phyloP scores from a whole-genome alignment of 441 rosid species.

The Francoa sonchifolia region DNA sequence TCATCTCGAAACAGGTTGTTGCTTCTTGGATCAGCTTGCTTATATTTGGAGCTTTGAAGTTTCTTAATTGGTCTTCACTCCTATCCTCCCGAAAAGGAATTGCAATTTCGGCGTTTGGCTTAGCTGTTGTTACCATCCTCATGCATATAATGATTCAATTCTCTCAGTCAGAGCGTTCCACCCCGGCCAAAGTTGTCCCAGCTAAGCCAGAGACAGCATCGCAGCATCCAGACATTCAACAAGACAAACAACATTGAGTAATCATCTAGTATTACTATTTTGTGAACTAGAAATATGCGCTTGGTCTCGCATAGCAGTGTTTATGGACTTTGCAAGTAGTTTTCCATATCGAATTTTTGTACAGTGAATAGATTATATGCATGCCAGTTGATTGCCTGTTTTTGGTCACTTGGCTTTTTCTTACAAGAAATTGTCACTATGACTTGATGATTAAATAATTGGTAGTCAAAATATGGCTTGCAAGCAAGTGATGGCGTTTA shows the following conservation, averaged over 20 bases:
- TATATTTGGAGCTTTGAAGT: conserved; percentile 48
- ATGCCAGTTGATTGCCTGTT: no score
- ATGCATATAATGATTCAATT: conserved; percentile 80
- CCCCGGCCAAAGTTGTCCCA: conserved; percentile 70
- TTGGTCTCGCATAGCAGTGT: no score
- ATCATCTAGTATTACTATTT: no score
- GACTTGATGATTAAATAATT: no score
- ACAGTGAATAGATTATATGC: no score
- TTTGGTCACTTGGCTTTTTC: no score
- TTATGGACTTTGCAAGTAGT: no score
- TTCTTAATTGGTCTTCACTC: conserved; percentile 70
- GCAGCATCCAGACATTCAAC: conserved; percentile 19
- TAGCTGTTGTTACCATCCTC: conserved; percentile 54
- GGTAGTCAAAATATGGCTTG: no score
- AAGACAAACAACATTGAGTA: conserved; percentile 27
- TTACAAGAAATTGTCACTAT: no score
- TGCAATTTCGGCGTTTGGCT: conserved; percentile 31
- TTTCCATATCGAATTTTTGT: no score
- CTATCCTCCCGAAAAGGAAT: conserved; percentile 87
- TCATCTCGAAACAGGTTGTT: conserved; percentile 45
- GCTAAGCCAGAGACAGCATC: conserved; percentile 32
- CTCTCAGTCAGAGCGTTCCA: conserved; percentile 87
- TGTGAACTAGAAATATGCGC: no score
- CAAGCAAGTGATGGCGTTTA: no score
- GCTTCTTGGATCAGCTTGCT: conserved; percentile 52